A percentile compares a stretch with the other conserved stretches of the same genome.
phyloP scores from a whole-genome alignment of 208 protist species.

The Spironucleus salmonicida region DNA sequence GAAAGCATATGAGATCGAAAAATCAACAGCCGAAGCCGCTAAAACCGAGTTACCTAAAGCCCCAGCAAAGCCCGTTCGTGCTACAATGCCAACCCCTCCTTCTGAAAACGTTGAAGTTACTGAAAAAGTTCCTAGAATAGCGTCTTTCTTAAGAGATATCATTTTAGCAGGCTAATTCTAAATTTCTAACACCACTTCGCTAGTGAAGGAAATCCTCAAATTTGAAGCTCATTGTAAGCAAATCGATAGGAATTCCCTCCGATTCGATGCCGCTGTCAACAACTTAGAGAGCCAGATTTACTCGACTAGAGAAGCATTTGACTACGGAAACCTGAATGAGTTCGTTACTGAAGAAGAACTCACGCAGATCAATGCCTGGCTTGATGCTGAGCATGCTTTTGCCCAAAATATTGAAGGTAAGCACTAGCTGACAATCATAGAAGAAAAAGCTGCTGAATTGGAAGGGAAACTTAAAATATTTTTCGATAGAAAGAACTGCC shows the following conservation, averaged over 20 bases:
- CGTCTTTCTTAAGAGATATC: background rate
- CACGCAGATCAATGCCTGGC: background rate
- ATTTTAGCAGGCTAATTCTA: background rate
- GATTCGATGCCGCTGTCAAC: background rate
- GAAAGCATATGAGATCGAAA: background rate
- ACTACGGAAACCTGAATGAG: background rate
- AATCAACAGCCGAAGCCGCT: background rate
- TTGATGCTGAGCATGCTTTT: background rate
- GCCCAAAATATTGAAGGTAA: background rate
- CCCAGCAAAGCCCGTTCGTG: background rate
- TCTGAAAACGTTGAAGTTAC: background rate
- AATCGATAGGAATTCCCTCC: background rate
- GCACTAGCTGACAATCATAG: background rate
- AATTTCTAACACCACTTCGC: background rate
- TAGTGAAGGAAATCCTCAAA: background rate
- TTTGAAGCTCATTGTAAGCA: background rate
- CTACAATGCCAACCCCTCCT: background rate
- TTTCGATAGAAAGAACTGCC: background rate
- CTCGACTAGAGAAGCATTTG: background rate
- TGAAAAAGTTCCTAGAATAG: background rate
- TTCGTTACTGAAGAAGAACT: background rate
- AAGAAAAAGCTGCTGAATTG: background rate
- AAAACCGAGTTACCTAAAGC: background rate
- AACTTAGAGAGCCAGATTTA: background rate
- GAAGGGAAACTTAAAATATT: background rate